These are phyloP conservation scores for Fomitopsis betulina DNA, from an alignment of 1,284 basidiomycete species.

Conservation along the genomic window DNA sequence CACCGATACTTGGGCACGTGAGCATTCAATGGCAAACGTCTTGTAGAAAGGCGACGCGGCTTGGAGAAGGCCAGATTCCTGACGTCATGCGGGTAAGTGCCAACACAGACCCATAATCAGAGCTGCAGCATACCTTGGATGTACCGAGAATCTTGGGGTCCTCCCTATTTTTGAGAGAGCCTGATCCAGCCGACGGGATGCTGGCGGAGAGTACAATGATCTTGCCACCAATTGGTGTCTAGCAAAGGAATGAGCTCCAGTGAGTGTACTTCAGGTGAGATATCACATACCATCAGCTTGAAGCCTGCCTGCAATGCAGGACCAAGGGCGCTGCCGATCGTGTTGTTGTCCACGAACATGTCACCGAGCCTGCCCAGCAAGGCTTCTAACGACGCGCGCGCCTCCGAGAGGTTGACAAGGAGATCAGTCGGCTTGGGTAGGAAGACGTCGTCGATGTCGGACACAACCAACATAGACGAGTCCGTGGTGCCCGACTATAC, in stretches of 20 bases:
- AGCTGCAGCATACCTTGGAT: conserved; percentile 58
- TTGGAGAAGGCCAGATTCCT: conserved; percentile 87
- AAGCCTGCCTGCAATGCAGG: conserved; percentile 94
- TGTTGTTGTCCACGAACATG: conserved; percentile 95
- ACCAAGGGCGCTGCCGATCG: conserved; percentile 92
- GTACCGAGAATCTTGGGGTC: conserved; percentile 97
- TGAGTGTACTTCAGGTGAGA: neutral
- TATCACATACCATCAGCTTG: conserved; percentile 78
- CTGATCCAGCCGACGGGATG: conserved; percentile 86
- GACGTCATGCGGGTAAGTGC: neutral
- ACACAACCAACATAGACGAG: conserved; percentile 94
- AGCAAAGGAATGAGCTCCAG: conserved; percentile 14
- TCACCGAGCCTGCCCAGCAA: conserved; percentile 84
- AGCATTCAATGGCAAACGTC: conserved; percentile 98
- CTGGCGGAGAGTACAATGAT: conserved; percentile 88
- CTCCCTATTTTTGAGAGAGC: conserved; percentile 93
- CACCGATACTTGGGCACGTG: conserved; percentile 94
- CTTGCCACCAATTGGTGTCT: conserved; percentile 92
- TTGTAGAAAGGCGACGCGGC: conserved; percentile 96
- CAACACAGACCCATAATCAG: neutral
- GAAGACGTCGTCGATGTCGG: conserved; percentile 96
- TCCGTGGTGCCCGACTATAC: conserved; percentile 76
- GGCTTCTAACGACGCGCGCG: conserved; percentile 76
- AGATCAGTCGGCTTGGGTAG: conserved; percentile 95
- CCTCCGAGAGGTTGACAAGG: conserved; percentile 90